Percentiles rank a stretch among this genome's conserved stretches.
phyloP scores from a whole-genome alignment of 192 early-diverging fungal genomes.

The Linnemannia elongata region DNA sequence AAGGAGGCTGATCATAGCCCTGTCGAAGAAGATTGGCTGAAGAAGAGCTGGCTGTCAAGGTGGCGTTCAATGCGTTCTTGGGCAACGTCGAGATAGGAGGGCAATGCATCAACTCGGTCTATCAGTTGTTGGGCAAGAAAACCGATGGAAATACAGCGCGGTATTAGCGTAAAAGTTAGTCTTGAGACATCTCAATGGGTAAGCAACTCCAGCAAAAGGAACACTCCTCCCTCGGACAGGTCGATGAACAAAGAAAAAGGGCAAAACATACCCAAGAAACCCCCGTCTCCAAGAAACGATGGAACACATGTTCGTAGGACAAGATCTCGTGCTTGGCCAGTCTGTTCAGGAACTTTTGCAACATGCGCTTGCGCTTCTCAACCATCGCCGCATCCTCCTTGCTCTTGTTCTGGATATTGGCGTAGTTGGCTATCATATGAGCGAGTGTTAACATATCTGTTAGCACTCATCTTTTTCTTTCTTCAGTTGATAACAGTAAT shows the following conservation, averaged over 20 bases:
- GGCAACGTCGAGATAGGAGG: conserved; percentile 78
- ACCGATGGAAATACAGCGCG: neutral
- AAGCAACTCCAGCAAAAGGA: neutral
- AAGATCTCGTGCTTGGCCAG: conserved; percentile 90
- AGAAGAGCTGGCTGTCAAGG: conserved; percentile 58
- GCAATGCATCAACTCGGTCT: conserved; percentile 80
- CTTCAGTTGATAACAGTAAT: neutral
- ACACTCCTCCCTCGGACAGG: neutral
- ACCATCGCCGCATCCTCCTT: conserved; percentile 94
- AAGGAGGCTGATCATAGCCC: neutral
- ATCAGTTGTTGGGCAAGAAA: neutral
- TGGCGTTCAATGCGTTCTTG: conserved; percentile 75
- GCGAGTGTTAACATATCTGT: neutral
- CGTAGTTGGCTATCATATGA: conserved; percentile 67
- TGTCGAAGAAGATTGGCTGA: conserved; percentile 29
- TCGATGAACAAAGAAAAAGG: neutral
- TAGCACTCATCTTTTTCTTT: neutral
- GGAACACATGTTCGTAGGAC: conserved; percentile 90
- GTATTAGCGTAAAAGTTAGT: neutral
- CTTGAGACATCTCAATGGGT: neutral
- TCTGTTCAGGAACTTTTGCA: conserved; percentile 95
- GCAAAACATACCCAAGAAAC: conserved; percentile 72
- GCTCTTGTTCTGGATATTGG: conserved; percentile 85
- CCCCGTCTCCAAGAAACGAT: conserved; percentile 89
- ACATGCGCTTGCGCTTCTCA: conserved; percentile 90